Evolutionary conservation across 352 stramenopile species (phyloP).

Genomic region (Pilasporangium apinafurcum): DNA sequence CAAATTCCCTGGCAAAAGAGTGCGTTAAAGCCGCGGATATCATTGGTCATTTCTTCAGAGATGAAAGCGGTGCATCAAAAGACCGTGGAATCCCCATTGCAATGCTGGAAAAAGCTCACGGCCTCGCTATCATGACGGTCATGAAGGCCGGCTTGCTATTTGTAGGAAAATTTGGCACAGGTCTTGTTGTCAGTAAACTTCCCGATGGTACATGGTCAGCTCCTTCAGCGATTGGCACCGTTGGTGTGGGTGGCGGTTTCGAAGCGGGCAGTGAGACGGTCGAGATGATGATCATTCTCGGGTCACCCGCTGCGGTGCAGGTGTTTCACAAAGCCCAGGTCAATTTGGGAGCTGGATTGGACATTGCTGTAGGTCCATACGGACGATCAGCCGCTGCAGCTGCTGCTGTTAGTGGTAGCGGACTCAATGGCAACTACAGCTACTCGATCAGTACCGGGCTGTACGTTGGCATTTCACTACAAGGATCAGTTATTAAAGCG

Average conservation of each 20-base stretch:
- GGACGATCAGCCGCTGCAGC: conserved; percentile 63
- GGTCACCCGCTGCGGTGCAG: conserved; percentile 78
- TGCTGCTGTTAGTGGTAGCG: conserved; percentile 34
- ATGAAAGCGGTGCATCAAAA: conserved; percentile 32
- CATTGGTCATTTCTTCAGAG: conserved; percentile 58
- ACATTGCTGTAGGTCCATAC: conserved; percentile 78
- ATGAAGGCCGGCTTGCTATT: conserved; percentile 48
- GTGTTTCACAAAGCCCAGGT: conserved; percentile 78
- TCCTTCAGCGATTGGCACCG: conserved; percentile 84
- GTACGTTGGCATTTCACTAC: conserved; percentile 86
- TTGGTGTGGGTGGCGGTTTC: conserved; percentile 73
- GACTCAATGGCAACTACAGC: conserved; percentile 84
- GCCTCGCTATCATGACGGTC: conserved; percentile 50
- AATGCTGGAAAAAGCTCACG: conserved; percentile 44
- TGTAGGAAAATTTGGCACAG: conserved; percentile 54
- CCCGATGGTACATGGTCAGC: conserved; percentile 75
- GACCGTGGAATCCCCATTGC: conserved; percentile 40
- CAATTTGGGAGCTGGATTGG: conserved; percentile 84
- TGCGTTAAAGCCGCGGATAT: conserved; percentile 61
- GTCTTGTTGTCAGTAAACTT: conserved; percentile 77
- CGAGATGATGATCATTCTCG: conserved; percentile 90
- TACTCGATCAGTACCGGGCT: conserved; percentile 88
- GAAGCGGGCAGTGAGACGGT: conserved; percentile 86
- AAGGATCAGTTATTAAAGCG: conserved; percentile 85
- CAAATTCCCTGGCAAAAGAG: conserved; percentile 41